Evolutionary conservation across 1,139 yeast species (phyloP).

Genomic region (Eremothecium cymbalariae): DNA sequence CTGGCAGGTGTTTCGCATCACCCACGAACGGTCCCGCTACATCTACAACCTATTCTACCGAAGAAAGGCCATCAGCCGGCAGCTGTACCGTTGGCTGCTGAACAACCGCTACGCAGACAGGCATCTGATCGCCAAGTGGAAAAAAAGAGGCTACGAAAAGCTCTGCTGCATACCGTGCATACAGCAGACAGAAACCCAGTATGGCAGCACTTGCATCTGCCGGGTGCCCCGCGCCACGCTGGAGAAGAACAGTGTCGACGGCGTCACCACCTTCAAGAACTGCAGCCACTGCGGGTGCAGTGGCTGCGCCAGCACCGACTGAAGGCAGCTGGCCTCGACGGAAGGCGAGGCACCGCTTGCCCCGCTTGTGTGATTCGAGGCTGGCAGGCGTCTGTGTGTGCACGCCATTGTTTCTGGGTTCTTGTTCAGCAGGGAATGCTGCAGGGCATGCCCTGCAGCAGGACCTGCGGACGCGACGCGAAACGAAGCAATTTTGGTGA

Average conservation of each 20-base stretch:
- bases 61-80: slow-evolving; percentile 55
- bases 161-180: slow-evolving; percentile 81
- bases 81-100: slow-evolving; percentile 71
- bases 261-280: slow-evolving; percentile 37
- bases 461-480: too few species aligned
- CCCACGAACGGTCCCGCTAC: slow-evolving; percentile 72
- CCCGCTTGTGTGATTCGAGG: too few species aligned
- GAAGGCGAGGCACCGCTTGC: too few species aligned
- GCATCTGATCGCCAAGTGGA: slow-evolving; percentile 81
- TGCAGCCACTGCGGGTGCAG: slow-evolving; percentile 86
- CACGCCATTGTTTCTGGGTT: too few species aligned
- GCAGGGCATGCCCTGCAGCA: too few species aligned
- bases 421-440: too few species aligned
- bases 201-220: slow-evolving; percentile 69
- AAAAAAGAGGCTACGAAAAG: slow-evolving; percentile 80
- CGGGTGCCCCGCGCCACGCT: slow-evolving; percentile 64
- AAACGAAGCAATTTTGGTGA: too few species aligned
- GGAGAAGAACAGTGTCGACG: slow-evolving; percentile 32
- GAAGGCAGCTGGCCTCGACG: too few species aligned
- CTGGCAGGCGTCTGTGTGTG: not conserved
- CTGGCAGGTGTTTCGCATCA: slow-evolving; percentile 66
- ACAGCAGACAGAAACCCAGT: slow-evolving; percentile 52
- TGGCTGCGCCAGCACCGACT: slow-evolving; percentile 84
- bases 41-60: slow-evolving; percentile 67
- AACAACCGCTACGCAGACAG: slow-evolving; percentile 61